Conservation (phyloP, 2,329 filamentous ascomycete species). For the Podosphaera fusca region DNA sequence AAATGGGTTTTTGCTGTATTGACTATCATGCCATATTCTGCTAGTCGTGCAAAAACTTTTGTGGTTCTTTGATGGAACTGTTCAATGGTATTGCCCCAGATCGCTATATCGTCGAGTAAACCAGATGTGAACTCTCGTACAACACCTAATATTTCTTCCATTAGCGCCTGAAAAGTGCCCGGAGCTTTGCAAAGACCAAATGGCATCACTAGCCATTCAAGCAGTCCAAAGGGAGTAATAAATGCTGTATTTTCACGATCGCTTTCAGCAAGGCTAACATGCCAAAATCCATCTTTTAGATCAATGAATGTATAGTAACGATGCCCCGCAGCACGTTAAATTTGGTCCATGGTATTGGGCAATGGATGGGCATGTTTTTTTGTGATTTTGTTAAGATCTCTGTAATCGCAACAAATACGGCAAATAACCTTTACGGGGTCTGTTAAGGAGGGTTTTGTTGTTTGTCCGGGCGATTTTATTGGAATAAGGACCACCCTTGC, state of each 20-base stretch:
- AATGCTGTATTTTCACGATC: neutral
- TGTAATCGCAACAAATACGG: neutral
- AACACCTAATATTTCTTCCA: neutral
- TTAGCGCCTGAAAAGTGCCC: slow-evolving; percentile 1
- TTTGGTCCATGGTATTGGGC: neutral
- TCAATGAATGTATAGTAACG: neutral
- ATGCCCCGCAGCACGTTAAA: neutral
- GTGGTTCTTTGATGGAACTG: neutral
- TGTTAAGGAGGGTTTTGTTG: neutral
- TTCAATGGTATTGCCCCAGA: neutral
- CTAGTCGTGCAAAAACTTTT: neutral
- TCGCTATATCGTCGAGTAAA: neutral
- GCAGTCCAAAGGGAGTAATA: neutral
- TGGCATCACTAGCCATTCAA: slow-evolving; percentile 1
- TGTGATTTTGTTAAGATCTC: neutral
- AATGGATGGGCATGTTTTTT: neutral
- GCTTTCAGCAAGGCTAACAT: neutral
- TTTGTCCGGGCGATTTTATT: neutral
- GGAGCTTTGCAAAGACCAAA: slow-evolving; percentile 2
- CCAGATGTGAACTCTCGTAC: neutral
- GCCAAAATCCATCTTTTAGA: neutral
- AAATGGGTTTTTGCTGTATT: neutral
- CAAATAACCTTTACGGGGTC: neutral
- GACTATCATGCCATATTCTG: neutral
- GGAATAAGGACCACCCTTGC: neutral